Evolutionary conservation across 352 stramenopile genomes (phyloP).

Genomic region (Proteromonas lacertae): DNA sequence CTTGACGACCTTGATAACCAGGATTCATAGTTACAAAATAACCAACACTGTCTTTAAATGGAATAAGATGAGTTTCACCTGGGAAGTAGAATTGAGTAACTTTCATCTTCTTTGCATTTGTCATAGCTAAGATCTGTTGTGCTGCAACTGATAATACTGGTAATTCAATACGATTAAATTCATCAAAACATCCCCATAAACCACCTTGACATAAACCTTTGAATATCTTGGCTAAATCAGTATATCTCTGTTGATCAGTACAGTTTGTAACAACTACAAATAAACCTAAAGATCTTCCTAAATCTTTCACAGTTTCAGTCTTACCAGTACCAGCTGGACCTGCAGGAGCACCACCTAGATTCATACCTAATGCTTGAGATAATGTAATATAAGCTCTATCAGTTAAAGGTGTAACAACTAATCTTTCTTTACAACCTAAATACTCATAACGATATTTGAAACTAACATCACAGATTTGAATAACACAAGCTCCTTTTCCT

Average conservation of each 20-base stretch:
- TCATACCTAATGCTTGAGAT: constrained; percentile 51
- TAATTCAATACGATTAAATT: constrained; percentile 84
- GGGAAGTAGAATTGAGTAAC: constrained; percentile 48
- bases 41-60: constrained; percentile 36
- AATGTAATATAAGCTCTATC: constrained; percentile 62
- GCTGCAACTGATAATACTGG: constrained; percentile 46
- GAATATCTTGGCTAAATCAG: constrained; percentile 55
- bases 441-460: constrained; percentile 74
- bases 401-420: constrained; percentile 54
- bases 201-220: constrained; percentile 45
- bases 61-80: constrained; percentile 41
- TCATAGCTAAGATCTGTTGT: constrained; percentile 44
- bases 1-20: constrained; percentile 44
- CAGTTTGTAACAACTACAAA: constrained; percentile 64
- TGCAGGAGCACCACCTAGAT: constrained; percentile 43
- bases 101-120: constrained; percentile 41
- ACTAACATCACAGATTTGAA: constrained; percentile 60
- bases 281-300: constrained; percentile 43
- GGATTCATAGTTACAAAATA: constrained; percentile 78
- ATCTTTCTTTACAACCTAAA: constrained; percentile 46
- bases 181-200: constrained; percentile 77
- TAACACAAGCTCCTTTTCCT: constrained; percentile 37
- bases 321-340: constrained; percentile 45
- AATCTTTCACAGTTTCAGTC: constrained; percentile 35
- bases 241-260: constrained; percentile 52